These are phyloP conservation scores for Babesia ovata DNA, from an alignment of 169 alveolate genomes.

Conservation along the genomic window DNA sequence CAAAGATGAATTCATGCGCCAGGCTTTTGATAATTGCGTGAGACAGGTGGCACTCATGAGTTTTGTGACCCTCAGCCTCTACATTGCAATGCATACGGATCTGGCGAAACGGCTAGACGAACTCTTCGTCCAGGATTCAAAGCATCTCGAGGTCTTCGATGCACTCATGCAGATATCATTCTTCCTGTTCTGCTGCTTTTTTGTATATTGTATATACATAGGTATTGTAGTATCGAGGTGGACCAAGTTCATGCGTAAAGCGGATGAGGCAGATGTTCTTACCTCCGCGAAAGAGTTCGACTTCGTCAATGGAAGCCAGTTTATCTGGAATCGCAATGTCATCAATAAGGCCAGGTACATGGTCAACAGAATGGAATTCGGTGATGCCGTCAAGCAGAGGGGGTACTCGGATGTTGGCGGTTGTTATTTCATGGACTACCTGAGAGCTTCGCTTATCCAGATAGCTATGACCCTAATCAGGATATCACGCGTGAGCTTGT, in stretches of 20 bases:
- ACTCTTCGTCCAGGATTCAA: conserved; percentile 71
- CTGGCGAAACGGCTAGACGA: conserved; percentile 77
- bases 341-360: conserved; percentile 64
- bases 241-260: conserved; percentile 68
- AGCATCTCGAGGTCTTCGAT: conserved; percentile 69
- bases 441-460: conserved; percentile 78
- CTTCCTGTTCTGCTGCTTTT: conserved; percentile 60
- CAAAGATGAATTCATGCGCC: conserved; percentile 77
- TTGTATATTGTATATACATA: conserved; percentile 41
- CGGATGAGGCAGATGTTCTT: conserved; percentile 70
- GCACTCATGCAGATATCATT: conserved; percentile 73
- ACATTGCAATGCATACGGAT: conserved; percentile 83
- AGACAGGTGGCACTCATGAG: conserved; percentile 81
- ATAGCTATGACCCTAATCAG: conserved; percentile 73
- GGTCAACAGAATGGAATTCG: conserved; percentile 77
- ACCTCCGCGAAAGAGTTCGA: conserved; percentile 49
- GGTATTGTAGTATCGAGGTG: conserved; percentile 59
- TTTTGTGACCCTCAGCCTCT: conserved; percentile 76
- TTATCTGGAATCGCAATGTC: conserved; percentile 16
- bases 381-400: conserved; percentile 73
- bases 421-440: conserved; percentile 79
- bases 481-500: conserved; percentile 73
- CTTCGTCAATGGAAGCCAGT: conserved; percentile 32
- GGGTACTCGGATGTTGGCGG: conserved; percentile 77
- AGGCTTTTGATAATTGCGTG: conserved; percentile 79